Percentiles rank a stretch among this genome's conserved stretches.
These are phyloP conservation scores for Penicillium egyptiacum DNA, from an alignment of 495 filamentous ascomycete species.

Conservation along the genomic window DNA sequence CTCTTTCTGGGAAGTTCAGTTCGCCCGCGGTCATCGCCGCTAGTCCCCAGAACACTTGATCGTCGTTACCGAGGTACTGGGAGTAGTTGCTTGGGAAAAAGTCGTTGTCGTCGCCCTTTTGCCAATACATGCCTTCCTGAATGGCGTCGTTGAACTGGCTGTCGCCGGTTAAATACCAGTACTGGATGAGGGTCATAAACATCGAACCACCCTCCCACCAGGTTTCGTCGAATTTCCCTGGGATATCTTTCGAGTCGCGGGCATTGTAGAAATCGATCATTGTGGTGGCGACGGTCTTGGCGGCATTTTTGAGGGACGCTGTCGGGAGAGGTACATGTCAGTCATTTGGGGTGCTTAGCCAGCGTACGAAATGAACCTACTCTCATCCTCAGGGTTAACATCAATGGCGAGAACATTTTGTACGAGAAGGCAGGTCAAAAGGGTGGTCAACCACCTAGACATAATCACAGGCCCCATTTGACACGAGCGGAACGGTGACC, in stretches of 20 bases:
- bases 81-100: constrained; percentile 57
- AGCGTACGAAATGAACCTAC: constrained; percentile 13
- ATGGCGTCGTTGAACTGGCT: constrained; percentile 62
- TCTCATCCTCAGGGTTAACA: constrained; percentile 29
- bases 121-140: constrained; percentile 59
- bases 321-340: constrained; percentile 2
- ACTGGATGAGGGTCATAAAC: constrained; percentile 70
- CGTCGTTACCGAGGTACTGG: constrained; percentile 59
- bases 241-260: constrained; percentile 55
- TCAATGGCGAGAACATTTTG: constrained; percentile 24
- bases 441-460: constrained; percentile 8
- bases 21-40: constrained; percentile 69
- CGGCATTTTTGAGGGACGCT: constrained; percentile 60
- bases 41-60: constrained; percentile 77
- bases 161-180: constrained; percentile 73
- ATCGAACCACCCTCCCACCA: constrained; percentile 76
- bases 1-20: constrained; percentile 63
- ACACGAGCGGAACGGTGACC: neutral
- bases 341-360: constrained; percentile 1
- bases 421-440: constrained; percentile 21
- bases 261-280: constrained; percentile 64
- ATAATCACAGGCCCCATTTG: constrained; percentile 12
- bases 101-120: constrained; percentile 61
- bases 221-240: constrained; percentile 59
- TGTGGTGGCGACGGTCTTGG: constrained; percentile 58